Conservation (phyloP, 2,329 filamentous ascomycete species). For the Neonectria coccinea region DNA sequence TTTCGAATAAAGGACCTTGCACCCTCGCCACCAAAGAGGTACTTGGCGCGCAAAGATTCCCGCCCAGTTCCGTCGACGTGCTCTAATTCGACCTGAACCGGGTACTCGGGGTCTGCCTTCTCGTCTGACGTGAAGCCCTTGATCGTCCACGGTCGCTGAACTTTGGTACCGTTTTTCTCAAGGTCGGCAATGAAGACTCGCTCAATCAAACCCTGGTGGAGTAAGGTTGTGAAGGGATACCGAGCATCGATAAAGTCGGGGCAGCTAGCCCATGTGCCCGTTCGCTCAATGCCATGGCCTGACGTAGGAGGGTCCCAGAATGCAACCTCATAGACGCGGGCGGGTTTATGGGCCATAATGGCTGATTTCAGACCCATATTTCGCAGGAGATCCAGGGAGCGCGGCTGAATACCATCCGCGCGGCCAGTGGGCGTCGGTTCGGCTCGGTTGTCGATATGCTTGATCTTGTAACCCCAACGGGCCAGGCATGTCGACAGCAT, state of each 20-base stretch:
- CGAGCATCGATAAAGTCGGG: slow-evolving; percentile 83
- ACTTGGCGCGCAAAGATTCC: slow-evolving; percentile 77
- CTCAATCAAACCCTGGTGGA: slow-evolving; percentile 80
- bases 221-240: slow-evolving; percentile 76
- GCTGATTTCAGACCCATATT: slow-evolving; percentile 91
- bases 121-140: slow-evolving; percentile 70
- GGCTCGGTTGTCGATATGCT: slow-evolving; percentile 91
- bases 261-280: slow-evolving; percentile 86
- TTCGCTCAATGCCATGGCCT: slow-evolving; percentile 70
- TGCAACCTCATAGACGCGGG: slow-evolving; percentile 83
- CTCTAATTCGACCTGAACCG: slow-evolving; percentile 81
- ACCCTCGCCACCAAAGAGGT: slow-evolving; percentile 78
- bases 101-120: slow-evolving; percentile 71
- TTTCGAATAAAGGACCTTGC: slow-evolving; percentile 74
- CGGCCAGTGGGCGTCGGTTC: slow-evolving; percentile 88
- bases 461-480: slow-evolving; percentile 94
- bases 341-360: slow-evolving; percentile 89
- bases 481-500: slow-evolving; percentile 89
- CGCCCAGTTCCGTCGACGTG: slow-evolving; percentile 78
- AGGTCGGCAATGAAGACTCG: slow-evolving; percentile 76
- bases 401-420: slow-evolving; percentile 91
- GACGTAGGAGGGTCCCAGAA: slow-evolving; percentile 76
- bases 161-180: slow-evolving; percentile 67
- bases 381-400: slow-evolving; percentile 85
- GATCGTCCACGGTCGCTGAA: slow-evolving; percentile 76